A percentile compares a stretch with the other conserved stretches of the same genome.
These are phyloP conservation scores for Acacia concinna DNA, from an alignment of 331 rosid genomes.

Conservation along the genomic window DNA sequence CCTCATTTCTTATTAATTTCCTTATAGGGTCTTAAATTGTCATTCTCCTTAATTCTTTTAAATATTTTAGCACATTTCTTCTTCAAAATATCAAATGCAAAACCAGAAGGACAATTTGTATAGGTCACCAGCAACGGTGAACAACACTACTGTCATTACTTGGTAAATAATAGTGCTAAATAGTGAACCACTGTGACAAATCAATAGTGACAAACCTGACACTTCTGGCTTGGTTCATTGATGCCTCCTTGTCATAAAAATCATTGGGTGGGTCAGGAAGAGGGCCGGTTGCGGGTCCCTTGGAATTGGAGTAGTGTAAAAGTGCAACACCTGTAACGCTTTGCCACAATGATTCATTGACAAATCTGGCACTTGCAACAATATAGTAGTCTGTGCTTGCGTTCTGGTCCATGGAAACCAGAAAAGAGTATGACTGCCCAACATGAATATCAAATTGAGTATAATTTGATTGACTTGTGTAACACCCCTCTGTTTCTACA, in stretches of 20 bases:
- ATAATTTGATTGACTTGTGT: constrained; percentile 66
- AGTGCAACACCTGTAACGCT: constrained; percentile 88
- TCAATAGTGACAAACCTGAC: constrained; percentile 60
- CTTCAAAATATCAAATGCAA: not conserved
- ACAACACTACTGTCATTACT: not conserved
- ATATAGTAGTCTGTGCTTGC: constrained; percentile 65
- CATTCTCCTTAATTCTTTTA: not conserved
- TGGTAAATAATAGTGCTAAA: too few relatives aligned
- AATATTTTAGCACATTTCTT: not conserved
- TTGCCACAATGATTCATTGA: constrained; percentile 81
- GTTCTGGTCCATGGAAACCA: constrained; percentile 46
- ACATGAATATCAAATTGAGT: constrained; percentile 79
- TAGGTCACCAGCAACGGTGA: not conserved
- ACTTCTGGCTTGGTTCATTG: constrained; percentile 79
- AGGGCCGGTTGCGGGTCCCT: constrained; percentile 79
- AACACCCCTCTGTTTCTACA: constrained; percentile 82
- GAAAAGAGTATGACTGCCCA: constrained; percentile 91
- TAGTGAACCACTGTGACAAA: not conserved
- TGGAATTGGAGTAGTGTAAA: constrained; percentile 82
- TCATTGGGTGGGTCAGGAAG: constrained; percentile 57
- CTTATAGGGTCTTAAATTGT: not conserved
- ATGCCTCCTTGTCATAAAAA: constrained; percentile 53
- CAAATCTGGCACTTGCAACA: constrained; percentile 92
- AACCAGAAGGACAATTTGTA: not conserved
- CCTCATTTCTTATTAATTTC: not conserved